Base-by-base conservation (phyloP, 106 monocot genomes). In the Acanthochlamys bracteata region DNA sequence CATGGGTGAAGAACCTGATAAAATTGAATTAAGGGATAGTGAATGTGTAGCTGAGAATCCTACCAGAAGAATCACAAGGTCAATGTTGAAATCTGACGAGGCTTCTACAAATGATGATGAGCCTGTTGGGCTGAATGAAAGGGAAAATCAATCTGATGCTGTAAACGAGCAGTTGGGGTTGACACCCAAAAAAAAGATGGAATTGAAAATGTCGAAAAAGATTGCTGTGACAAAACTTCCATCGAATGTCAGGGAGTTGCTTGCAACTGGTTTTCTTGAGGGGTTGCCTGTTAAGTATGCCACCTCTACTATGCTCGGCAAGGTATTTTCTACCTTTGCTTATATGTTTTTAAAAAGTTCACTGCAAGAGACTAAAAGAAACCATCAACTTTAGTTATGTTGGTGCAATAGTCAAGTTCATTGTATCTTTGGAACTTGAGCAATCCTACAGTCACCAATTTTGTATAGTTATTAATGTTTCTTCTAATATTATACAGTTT, bases 201-300 rank as follows among this genome's bases (percentile, higher is more conserved):
- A 83, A 65, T 39, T 83, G 62, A 88, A 88, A 70, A 88, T 87
- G 80, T 85, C 91, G 14, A 91, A 93, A 74, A 89, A 88, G 79
- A 83, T 92, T 60, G 53, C 82, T 11, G 57, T 84, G 17, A 81
- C 76, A 20, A 86, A 81, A 71, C 62, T 78, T 15, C 98, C 98
- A 0, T 39, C 63, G 4, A 98, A 88, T 65, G 72, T 86, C 1
- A 83, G 68, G 53, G 92, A 89, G 1, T 73, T 98, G 67, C 75
- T 98, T 13, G 81, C 69, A 8, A 92, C 92, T 10, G 92, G 98
- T 23, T 74, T 92, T 64, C 89, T 98, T 7, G 98, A 98, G 42
- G 98, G 88, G 20, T 64, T 79, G 46, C 69, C 76, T 56, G 98
- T 98, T 33, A 85, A 65, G 62, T 98, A 98, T 62, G 45, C 68